phyloP scores from a whole-genome alignment of 352 stramenopile genomes.

The Phytopythium oedochilum region DNA sequence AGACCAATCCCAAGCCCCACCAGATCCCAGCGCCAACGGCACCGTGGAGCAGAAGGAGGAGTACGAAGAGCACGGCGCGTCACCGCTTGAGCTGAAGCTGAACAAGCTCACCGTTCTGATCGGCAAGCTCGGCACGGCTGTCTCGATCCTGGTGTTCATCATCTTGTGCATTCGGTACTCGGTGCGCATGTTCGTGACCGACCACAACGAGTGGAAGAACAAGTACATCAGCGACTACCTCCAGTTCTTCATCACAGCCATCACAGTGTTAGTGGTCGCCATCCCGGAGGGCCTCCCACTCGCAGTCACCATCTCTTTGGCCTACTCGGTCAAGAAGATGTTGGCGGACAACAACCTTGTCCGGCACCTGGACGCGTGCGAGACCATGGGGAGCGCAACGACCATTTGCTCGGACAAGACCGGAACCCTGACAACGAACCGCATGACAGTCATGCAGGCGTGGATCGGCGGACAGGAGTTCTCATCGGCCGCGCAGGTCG shows the following conservation, averaged over 20 bases:
- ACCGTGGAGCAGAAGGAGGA: constrained; percentile 11
- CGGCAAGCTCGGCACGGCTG: constrained; percentile 67
- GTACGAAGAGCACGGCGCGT: constrained; percentile 58
- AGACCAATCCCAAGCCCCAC: no score
- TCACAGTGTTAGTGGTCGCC: constrained; percentile 94
- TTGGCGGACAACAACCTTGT: constrained; percentile 85
- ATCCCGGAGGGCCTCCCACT: constrained; percentile 97
- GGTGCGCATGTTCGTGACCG: constrained; percentile 47
- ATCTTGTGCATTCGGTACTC: constrained; percentile 74
- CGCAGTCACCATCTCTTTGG: constrained; percentile 94
- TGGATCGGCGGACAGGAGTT: constrained; percentile 72
- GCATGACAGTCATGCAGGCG: constrained; percentile 94
- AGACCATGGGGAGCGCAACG: constrained; percentile 94
- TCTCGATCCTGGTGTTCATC: constrained; percentile 75
- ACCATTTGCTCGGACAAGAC: constrained; percentile 99
- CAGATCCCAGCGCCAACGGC: neutral
- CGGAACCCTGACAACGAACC: constrained; percentile 96
- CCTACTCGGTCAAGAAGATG: constrained; percentile 91
- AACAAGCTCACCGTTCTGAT: constrained; percentile 80
- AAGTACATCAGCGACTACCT: constrained; percentile 67
- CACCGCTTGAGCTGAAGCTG: constrained; percentile 84
- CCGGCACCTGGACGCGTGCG: constrained; percentile 83
- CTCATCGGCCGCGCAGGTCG: constrained; percentile 33
- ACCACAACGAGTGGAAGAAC: constrained; percentile 32
- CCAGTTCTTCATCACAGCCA: constrained; percentile 81